phyloP scores from a whole-genome alignment of 257 asterid genomes.

The Solanum peruvianum region DNA sequence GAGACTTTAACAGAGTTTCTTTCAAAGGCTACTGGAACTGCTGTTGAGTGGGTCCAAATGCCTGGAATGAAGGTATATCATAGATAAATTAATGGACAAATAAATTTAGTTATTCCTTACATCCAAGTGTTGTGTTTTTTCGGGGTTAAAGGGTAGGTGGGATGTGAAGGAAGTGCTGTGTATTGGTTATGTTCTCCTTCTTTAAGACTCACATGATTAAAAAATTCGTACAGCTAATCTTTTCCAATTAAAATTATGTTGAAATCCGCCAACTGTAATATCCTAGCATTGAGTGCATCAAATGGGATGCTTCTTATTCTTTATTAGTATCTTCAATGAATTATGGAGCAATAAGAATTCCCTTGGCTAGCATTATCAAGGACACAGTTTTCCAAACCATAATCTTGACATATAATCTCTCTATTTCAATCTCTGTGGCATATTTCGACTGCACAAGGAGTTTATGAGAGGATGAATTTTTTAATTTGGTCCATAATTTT shows the following conservation, averaged over 20 bases:
- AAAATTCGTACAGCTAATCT: not conserved
- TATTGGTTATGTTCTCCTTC: not conserved
- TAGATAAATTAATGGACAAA: not conserved
- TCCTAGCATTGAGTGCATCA: not conserved
- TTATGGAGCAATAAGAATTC: not conserved
- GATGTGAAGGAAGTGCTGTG: not conserved
- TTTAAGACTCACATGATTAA: not conserved
- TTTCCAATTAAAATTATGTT: not conserved
- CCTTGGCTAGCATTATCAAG: not conserved
- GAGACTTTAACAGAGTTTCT: conserved; percentile 94
- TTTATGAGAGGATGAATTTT: not conserved
- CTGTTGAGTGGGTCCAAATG: conserved; percentile 99
- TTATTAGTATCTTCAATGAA: not conserved
- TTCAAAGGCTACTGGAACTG: conserved; percentile 95
- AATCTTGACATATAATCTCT: not conserved
- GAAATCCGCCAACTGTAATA: not conserved
- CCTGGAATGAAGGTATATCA: conserved; percentile 93
- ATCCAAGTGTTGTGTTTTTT: not conserved
- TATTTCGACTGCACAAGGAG: not conserved
- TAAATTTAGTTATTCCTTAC: not conserved
- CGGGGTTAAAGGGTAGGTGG: not conserved
- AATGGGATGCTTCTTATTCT: not conserved
- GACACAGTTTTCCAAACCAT: not conserved
- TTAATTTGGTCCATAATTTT: not conserved
- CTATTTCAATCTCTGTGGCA: not conserved